These are phyloP conservation scores for Barnettozyma vustinii DNA, from an alignment of 805 yeast species.

Conservation along the genomic window DNA sequence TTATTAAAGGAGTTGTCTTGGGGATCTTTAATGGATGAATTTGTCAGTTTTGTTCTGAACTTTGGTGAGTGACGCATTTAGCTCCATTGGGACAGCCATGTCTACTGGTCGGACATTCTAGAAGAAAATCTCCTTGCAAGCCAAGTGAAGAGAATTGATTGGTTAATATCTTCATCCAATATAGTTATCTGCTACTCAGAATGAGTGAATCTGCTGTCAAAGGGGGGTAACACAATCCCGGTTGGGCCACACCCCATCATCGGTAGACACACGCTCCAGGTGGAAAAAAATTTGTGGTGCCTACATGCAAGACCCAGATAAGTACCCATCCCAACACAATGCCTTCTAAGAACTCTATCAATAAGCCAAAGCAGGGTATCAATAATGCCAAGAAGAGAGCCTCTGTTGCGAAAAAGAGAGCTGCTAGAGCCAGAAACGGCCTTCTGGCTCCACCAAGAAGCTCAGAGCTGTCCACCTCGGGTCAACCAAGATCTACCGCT, in stretches of 20 bases:
- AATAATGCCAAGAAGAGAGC: constrained; percentile 45
- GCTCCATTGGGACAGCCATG: too few species aligned
- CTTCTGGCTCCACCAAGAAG: constrained; percentile 42
- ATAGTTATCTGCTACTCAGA: neutral
- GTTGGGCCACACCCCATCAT: neutral
- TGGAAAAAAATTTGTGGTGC: neutral
- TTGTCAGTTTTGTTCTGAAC: too few species aligned
- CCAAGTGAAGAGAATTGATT: too few species aligned
- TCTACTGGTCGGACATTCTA: too few species aligned
- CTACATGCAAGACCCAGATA: neutral
- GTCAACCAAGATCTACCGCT: constrained; percentile 36
- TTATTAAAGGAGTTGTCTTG: too few species aligned
- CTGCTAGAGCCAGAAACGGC: constrained; percentile 42
- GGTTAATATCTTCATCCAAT: neutral
- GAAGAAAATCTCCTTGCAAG: too few species aligned
- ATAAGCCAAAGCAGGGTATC: constrained; percentile 66
- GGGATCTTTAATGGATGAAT: too few species aligned
- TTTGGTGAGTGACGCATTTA: too few species aligned
- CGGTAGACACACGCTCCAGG: neutral
- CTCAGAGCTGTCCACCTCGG: constrained; percentile 36
- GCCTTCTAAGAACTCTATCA: constrained; percentile 81
- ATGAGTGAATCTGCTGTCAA: too few species aligned
- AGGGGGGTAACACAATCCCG: neutral
- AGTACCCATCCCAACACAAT: constrained; percentile 29
- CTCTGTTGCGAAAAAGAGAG: constrained; percentile 49